Evolutionary conservation across 106 monocot species (phyloP).

Genomic region (Alisma plantagoaquatica): DNA sequence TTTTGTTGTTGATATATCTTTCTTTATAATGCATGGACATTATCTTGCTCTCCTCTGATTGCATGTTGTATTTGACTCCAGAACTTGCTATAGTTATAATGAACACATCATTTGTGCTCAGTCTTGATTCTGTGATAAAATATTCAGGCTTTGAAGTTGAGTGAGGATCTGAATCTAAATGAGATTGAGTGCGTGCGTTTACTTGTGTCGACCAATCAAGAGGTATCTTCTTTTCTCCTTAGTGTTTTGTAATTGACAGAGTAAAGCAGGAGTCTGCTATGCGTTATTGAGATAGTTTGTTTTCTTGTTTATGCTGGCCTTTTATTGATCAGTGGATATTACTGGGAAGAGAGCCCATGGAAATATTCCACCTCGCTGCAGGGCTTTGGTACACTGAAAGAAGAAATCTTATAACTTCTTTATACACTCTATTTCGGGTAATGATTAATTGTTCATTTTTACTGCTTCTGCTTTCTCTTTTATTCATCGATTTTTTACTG

Average conservation of each 20-base stretch:
- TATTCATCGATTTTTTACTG: not conserved
- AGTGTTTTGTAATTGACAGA: not conserved
- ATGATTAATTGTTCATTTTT: not conserved
- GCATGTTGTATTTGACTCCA: too few species aligned
- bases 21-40: too few species aligned
- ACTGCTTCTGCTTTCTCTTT: not conserved
- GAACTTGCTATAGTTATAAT: too few species aligned
- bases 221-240: slow-evolving; percentile 35
- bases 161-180: slow-evolving; percentile 92
- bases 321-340: slow-evolving; percentile 56
- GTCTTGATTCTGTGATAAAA: too few species aligned
- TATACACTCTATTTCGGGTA: slow-evolving; percentile 86
- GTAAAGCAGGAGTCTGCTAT: too few species aligned
- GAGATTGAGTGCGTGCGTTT: slow-evolving; percentile 84
- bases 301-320: not conserved
- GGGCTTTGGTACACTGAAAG: slow-evolving; percentile 96
- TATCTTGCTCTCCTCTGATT: too few species aligned
- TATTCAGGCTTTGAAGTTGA: slow-evolving; percentile 78
- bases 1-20: too few species aligned
- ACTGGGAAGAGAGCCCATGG: slow-evolving; percentile 72
- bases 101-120: too few species aligned
- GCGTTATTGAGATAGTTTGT: slow-evolving; percentile 84
- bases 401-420: slow-evolving; percentile 69
- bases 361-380: slow-evolving; percentile 81
- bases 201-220: slow-evolving; percentile 74